Base-by-base conservation (phyloP, 2,329 filamentous ascomycete genomes). In the Microthyrium microscopicum region DNA sequence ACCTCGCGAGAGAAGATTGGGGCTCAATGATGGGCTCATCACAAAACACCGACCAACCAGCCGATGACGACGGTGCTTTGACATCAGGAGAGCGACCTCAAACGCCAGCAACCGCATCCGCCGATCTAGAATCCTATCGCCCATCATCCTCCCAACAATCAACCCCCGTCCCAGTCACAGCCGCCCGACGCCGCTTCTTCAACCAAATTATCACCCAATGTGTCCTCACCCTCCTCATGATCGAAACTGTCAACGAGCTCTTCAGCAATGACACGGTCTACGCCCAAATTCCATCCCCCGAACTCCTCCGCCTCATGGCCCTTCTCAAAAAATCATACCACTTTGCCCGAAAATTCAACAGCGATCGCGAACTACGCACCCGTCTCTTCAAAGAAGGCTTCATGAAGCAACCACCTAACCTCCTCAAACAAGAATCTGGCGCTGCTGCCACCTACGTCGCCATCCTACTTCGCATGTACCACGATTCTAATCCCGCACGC, bases 141-240 rank as follows among this genome's bases (percentile, higher is more conserved):
- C 19, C 37, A 3, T 33, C 46, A 5, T 37, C 44, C 17, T 73
- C 69, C 34, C 63, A 84, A 11, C 84, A 91, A 52, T 82, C 89
- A 53, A 83, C 91, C 39, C 83, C 87, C 0, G 70, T 93, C 5
- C 80, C 91, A 1, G 87, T 99, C 4, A 95, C 89, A 1, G 83
- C 84, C 3, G 84, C 89, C 1, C 79, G 89, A 18, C 73, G 89
- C 22, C 78, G 85, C 33, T 94, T 94, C 62, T 98, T 98, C 67
- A 98, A 98, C 59, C 81, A 87, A 44, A 99, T 99, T 54, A 99
- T 99, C 55, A 94, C 87, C 11, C 87, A 91, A 44, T 99, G 89
- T 52, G 91, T 98, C 4, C 64, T 99, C 6, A 91, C 98, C 55
- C 70, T 98, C 2, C 73, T 99, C 42, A 98, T 98, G 84, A 98